These are phyloP conservation scores for Fusarium algeriense DNA, from an alignment of 2,329 filamentous ascomycete species.

Conservation along the genomic window DNA sequence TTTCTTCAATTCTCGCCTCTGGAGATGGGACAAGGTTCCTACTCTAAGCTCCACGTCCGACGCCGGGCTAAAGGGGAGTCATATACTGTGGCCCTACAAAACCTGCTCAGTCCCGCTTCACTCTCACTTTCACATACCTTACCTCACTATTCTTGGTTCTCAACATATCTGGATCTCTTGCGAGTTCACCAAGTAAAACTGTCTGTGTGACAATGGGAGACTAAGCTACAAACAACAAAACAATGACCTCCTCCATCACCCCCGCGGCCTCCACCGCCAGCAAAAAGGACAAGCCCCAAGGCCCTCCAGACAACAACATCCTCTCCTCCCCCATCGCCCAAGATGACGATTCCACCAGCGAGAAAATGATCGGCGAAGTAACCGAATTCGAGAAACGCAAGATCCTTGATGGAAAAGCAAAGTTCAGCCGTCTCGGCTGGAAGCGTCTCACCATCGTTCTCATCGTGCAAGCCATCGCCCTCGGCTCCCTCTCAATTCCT, in stretches of 20 bases:
- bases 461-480: constrained; percentile 43
- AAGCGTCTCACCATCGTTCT: constrained; percentile 45
- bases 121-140: not conserved
- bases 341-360: constrained; percentile 36
- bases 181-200: constrained; percentile 7
- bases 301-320: constrained; percentile 23
- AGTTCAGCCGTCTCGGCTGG: constrained; percentile 44
- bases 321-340: constrained; percentile 6
- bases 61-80: constrained; percentile 33
- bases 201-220: constrained; percentile 42
- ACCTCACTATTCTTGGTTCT: too few relatives aligned
- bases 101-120: constrained; percentile 18
- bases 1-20: constrained; percentile 16
- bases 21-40: not conserved
- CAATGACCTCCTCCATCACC: constrained; percentile 36
- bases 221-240: constrained; percentile 20
- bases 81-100: constrained; percentile 28
- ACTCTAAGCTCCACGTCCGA: constrained; percentile 23
- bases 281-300: constrained; percentile 17
- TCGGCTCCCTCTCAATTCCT: constrained; percentile 43
- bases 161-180: not conserved
- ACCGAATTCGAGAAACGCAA: constrained; percentile 45
- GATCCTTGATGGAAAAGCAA: constrained; percentile 40
- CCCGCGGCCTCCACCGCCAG: constrained; percentile 33
- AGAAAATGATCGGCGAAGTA: constrained; percentile 43